Conservation (phyloP, 73 alveolate species). For the Paramecium biaurelia region DNA sequence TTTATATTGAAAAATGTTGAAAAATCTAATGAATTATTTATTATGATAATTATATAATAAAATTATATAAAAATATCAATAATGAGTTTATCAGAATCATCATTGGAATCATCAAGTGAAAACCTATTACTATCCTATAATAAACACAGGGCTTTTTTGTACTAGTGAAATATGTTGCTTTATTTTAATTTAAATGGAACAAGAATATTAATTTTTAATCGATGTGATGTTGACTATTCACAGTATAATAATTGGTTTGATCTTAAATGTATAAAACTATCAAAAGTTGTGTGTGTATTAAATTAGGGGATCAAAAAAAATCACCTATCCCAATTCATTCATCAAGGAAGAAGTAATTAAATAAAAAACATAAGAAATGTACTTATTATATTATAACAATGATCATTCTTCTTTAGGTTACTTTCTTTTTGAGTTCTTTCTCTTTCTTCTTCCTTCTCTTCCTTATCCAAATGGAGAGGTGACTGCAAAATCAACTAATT, state of each 20-base stretch:
- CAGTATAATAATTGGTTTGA: too few relatives aligned
- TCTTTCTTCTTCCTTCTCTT: conserved; percentile 86
- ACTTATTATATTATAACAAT: not conserved
- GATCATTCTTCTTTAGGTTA: conserved; percentile 66
- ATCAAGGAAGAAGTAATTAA: not conserved
- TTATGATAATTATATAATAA: too few relatives aligned
- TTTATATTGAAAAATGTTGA: too few relatives aligned
- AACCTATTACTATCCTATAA: too few relatives aligned
- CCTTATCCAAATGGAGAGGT: conserved; percentile 86
- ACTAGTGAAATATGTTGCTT: not conserved
- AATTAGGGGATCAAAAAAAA: too few relatives aligned
- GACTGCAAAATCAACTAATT: conserved; percentile 90
- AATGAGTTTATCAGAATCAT: too few relatives aligned
- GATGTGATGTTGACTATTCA: not conserved
- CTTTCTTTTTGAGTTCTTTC: conserved; percentile 76
- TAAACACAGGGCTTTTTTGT: not conserved
- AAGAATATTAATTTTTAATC: not conserved
- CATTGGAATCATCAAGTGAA: too few relatives aligned
- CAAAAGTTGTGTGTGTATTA: not conserved
- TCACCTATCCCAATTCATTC: too few relatives aligned
- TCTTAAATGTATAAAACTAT: too few relatives aligned
- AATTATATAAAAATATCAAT: too few relatives aligned
- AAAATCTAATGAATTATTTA: too few relatives aligned
- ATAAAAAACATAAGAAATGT: not conserved
- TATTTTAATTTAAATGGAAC: not conserved